Evolutionary conservation across 257 asterid genomes (phyloP), one percentile per base, ranked within the genome.

Genomic region (Solanum peruvianum): DNA sequence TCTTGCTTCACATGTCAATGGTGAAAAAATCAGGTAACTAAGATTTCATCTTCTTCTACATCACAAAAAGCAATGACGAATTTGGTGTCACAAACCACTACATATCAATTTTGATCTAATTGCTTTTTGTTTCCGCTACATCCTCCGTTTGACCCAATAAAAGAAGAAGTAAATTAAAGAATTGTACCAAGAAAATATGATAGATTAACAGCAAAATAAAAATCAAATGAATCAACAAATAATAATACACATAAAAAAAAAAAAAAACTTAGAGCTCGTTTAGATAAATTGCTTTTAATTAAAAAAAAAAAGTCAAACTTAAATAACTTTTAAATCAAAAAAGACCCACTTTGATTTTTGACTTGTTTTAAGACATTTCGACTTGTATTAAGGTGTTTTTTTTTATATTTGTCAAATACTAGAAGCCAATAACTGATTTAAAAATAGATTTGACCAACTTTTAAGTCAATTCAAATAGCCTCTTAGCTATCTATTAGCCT

Each of bases 1-100:
- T 86, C 89, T 96, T 86, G 91, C 93, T 73, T 92, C 98, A 9
- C 93, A 92, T 80, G 91, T 91, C 82, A 87, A 94, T 86, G 96
- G 94, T 39, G 85, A 31, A 86, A 83, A 84, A 89, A 89, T 93
- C 80, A 92, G 93, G 98, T 90, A 81, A 91, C 37, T 33, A 23
- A 75, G 86, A 70, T 13, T 35, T 62, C 16, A 49, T 37, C 4
- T 37, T 73, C 81, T 37, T 20, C 29, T 9, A 21, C 81, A 73
- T 49, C 47, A 73, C 52, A 52, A 73, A 37, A 52, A 73, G 14
- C 18, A 73, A 73, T 18, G 76, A 29, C 41, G n/a, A 69, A 52
- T 7, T 69, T 3, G 75, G 75, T 33, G 75, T 70, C 23, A 31
- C n/a, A 70, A 70, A 7, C 13, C 76, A 29, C 42, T 70, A 31